phyloP scores from a whole-genome alignment of 192 early-diverging fungal genomes.

The Podila epicladia region DNA sequence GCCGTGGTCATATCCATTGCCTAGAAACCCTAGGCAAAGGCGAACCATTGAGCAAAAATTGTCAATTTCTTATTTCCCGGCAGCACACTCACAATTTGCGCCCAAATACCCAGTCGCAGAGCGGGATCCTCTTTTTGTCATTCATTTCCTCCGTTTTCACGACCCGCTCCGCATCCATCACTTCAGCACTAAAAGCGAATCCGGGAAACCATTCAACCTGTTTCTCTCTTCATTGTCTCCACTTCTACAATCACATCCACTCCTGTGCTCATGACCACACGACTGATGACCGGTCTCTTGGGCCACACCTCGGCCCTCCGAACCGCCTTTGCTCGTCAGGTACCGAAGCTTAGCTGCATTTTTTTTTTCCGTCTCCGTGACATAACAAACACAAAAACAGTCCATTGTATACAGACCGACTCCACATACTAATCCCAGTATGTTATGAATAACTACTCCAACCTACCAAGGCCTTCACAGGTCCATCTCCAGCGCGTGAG shows the following conservation, averaged over 20 bases:
- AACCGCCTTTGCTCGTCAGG: background rate
- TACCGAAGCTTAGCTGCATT: background rate
- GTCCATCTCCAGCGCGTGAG: too few relatives aligned
- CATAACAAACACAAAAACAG: too few relatives aligned
- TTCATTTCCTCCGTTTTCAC: slow-evolving; percentile 1
- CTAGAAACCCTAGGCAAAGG: too few relatives aligned
- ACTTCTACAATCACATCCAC: background rate
- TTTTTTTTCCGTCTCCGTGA: too few relatives aligned
- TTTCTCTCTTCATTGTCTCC: background rate
- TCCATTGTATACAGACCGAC: too few relatives aligned
- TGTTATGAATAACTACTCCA: too few relatives aligned
- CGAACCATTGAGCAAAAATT: too few relatives aligned
- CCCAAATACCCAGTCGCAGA: background rate
- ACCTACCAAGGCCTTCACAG: too few relatives aligned
- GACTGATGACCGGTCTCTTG: background rate
- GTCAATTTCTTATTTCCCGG: background rate
- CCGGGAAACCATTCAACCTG: background rate
- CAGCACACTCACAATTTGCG: background rate
- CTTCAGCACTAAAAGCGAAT: too few relatives aligned
- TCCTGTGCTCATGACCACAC: background rate
- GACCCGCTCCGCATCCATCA: background rate
- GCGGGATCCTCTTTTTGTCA: slow-evolving; percentile 4
- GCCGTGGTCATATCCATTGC: too few relatives aligned
- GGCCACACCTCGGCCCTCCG: background rate
- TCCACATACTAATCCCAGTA: too few relatives aligned